phyloP scores from a whole-genome alignment of 306 rosid genomes.

The Trifolium repens region DNA sequence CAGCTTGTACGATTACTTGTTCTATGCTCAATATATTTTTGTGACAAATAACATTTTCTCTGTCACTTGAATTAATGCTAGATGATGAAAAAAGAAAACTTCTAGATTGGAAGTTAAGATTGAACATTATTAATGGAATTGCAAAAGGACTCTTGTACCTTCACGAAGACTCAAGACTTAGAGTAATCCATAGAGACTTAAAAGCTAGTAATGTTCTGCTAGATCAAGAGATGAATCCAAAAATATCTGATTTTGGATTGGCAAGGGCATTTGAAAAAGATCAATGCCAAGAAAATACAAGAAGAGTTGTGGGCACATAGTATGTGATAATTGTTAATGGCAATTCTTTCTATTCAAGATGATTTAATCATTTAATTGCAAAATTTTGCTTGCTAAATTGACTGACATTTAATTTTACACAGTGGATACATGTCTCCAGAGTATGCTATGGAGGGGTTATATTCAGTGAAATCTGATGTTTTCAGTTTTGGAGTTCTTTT shows the following conservation, averaged over 20 bases:
- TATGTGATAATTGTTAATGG: constrained; percentile 34
- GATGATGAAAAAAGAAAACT: constrained; percentile 45
- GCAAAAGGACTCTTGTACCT: constrained; percentile 59
- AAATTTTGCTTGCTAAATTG: background rate
- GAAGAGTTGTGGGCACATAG: constrained; percentile 59
- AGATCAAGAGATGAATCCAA: constrained; percentile 53
- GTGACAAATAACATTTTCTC: background rate
- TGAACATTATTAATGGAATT: constrained; percentile 52
- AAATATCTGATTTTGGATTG: constrained; percentile 62
- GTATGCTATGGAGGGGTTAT: constrained; percentile 55
- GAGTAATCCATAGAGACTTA: constrained; percentile 57
- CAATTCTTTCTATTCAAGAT: background rate
- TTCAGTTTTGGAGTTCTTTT: constrained; percentile 55
- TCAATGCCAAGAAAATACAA: constrained; percentile 50
- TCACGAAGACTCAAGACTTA: constrained; percentile 58
- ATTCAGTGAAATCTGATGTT: constrained; percentile 52
- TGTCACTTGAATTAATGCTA: constrained; percentile 8
- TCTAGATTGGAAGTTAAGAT: constrained; percentile 47
- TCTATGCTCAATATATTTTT: background rate
- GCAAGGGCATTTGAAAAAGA: constrained; percentile 51
- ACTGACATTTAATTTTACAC: background rate
- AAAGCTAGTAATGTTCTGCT: constrained; percentile 56
- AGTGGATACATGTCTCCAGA: constrained; percentile 68
- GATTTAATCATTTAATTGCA: background rate
- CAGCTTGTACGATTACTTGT: background rate